Evolutionary conservation across 805 yeast species (phyloP), one percentile per base, ranked within the genome.

Genomic region (Candida maltosa): DNA sequence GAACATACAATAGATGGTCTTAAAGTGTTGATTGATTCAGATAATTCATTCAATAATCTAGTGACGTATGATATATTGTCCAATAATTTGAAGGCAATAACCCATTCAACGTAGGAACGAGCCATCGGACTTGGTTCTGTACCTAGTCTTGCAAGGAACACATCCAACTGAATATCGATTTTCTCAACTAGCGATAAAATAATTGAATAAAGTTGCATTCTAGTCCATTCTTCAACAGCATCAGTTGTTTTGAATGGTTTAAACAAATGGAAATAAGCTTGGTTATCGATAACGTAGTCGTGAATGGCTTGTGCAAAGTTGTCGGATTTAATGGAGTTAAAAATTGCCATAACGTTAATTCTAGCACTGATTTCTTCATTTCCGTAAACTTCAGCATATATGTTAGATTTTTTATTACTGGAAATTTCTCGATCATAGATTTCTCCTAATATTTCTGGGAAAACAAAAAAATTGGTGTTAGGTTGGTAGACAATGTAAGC

Each of bases 41-140:
- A 57, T 12, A 69, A 23, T 9, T 17, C 14, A 3, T 14, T 14
- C 14, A 40, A 5, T 42, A 48, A 16, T 41, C 46, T 35, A 40
- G 46, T 34, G 16, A 34, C 36, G 4, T 49, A 32, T 9, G 7
- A 14, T n/a, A 31, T 26, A 17, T 31, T 22, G n/a, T 49, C 48
- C 10, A 62, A 40, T 31, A 77, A 51, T 15, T 68, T 60, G 11
- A 63, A 57, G 0, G 86, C 73, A 26, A 82, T 56, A 10, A 81
- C 63, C 96, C 96, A 89, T 50, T 89, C 97, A 36, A 85, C 58
- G 48, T 83, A 86, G 2, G 73, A 60, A 38, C 97, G 72, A 4
- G 78, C 84, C 30, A 79, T 61, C 0, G 96, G 96, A 42, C 93
- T 83, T 10, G 86, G 76, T 42, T 91, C 97, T 2, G 62, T 57